Base-by-base conservation (phyloP, 1,139 yeast species). In the Taphrina pruni region DNA sequence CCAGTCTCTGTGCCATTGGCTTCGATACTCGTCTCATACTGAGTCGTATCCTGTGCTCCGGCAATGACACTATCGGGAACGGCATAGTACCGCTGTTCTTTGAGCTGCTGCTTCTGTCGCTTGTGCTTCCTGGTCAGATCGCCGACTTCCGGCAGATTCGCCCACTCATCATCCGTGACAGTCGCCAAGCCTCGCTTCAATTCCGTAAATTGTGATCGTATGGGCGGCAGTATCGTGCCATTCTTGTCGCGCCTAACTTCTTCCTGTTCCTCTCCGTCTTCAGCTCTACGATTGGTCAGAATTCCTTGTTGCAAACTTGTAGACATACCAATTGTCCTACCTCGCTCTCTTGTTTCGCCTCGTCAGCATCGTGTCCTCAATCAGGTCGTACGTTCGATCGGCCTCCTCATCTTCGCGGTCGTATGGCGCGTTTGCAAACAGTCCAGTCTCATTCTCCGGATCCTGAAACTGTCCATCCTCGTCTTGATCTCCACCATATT, bases 71-170 rank as follows among this genome's bases (percentile, higher is more conserved):
- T 77, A 76, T 94, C 98, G 0, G 97, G 96, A 4, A 89, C 90
- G 14, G 97, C 91, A 76, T 91, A 93, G 54, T 85, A 85, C 1
- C 67, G 54, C 70, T 97, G 79, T 73, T 87, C 87, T 70, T 86
- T 86, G 75, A 82, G 85, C 74, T 88, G 89, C 65, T 85, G 85
- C 69, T 87, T 82, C 60, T 87, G 78, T 65, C 97, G 80, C 75
- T 92, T 91, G 77, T 92, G 91, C 71, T 86, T 81, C 74, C 88
- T 84, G 0, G 99, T 94, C 74, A 90, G 81, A 78, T 94, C 99
- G 1, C 92, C 90, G 0, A 92, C 95, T 72, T 91, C 97, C 0
- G 99, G 98, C 6, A 94, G 76, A 72, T 81, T 82, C 2, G 85
- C 83, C 99, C 99, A 94, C 75, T 93, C 88, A 1, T 86, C 88